These are phyloP conservation scores for Aspergillus alliaceus DNA, from an alignment of 2,329 filamentous ascomycete species.

Conservation along the genomic window DNA sequence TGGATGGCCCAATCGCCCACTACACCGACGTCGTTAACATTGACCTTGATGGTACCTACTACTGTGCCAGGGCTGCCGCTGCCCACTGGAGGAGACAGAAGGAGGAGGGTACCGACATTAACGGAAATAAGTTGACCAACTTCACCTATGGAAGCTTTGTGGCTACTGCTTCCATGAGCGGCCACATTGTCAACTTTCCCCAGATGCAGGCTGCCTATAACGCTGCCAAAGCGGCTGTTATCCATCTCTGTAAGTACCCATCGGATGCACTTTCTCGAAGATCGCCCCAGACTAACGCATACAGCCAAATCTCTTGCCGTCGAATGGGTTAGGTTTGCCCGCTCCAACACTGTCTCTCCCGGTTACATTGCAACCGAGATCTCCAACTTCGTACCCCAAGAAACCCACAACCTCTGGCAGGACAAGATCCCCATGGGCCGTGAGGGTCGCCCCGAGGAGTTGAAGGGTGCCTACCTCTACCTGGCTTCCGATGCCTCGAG, in stretches of 20 bases:
- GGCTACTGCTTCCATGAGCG: slow-evolving; percentile 76
- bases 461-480: slow-evolving; percentile 82
- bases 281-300: slow-evolving; percentile 41
- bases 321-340: slow-evolving; percentile 74
- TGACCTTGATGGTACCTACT: slow-evolving; percentile 76
- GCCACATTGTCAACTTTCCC: slow-evolving; percentile 74
- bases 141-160: slow-evolving; percentile 70
- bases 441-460: slow-evolving; percentile 69
- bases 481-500: slow-evolving; percentile 78
- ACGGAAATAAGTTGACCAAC: slow-evolving; percentile 61
- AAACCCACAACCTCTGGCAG: slow-evolving; percentile 72
- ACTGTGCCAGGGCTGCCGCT: slow-evolving; percentile 70
- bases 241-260: slow-evolving; percentile 45
- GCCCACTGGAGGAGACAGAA: slow-evolving; percentile 70
- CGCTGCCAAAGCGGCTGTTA: slow-evolving; percentile 65
- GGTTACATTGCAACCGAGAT: slow-evolving; percentile 77
- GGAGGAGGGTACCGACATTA: slow-evolving; percentile 62
- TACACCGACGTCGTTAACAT: slow-evolving; percentile 68
- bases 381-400: slow-evolving; percentile 61
- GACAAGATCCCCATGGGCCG: slow-evolving; percentile 79
- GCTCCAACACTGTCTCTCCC: slow-evolving; percentile 71
- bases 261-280: no score
- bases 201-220: slow-evolving; percentile 75
- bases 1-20: slow-evolving; percentile 64
- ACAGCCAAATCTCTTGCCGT: slow-evolving; percentile 68